Evolutionary conservation across 2,329 filamentous ascomycete genomes (phyloP), one percentile per base, ranked within the genome.

Genomic region (Aureobasidium vineae): DNA sequence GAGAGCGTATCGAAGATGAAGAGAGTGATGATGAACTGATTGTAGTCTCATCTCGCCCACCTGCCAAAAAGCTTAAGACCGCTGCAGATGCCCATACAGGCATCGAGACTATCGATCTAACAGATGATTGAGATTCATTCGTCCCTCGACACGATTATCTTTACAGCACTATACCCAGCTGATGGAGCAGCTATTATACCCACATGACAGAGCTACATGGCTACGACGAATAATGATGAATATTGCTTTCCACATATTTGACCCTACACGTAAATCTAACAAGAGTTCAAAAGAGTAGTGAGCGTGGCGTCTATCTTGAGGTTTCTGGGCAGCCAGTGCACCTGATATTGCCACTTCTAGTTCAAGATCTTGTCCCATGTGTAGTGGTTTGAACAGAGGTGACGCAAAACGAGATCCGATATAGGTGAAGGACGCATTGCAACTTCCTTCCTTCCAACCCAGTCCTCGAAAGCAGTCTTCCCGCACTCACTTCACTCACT

Each of bases 41-140:
- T 11, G 31, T 49, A 2, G 19, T 41, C 19, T 41, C 28, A 2
- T 26, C 28, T 0, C 41, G 26, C 2, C 40, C n/a, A 21, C 40
- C 23, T 7, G 15, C 28, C 33, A 49, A n/a, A 26, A 31, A n/a
- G 41, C 26, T 56, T 16, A 65, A 56, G 28, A 23, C 26, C 5
- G 28, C 52, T 1, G n/a, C 41, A 26, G 23, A 65, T 36, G 50
- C 38, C 5, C 19, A 40, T 8, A 45, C 40, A 8, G 63, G 63
- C 16, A 23, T 66, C 28, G 63, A 66, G 23, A 59, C 45, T 23
- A 40, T 66, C 26, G 63, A 66, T 15, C 11, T 66, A 28, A 57
- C 53, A 4, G 63, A 50, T 2, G 63, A 31, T 43, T 66, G 53
- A 66, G 10, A 5, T 21, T 4, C 49, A 2, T 19, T 33, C 4